These are phyloP conservation scores for Alternaria incomplexa DNA, from an alignment of 2,329 filamentous ascomycete genomes.

Conservation along the genomic window DNA sequence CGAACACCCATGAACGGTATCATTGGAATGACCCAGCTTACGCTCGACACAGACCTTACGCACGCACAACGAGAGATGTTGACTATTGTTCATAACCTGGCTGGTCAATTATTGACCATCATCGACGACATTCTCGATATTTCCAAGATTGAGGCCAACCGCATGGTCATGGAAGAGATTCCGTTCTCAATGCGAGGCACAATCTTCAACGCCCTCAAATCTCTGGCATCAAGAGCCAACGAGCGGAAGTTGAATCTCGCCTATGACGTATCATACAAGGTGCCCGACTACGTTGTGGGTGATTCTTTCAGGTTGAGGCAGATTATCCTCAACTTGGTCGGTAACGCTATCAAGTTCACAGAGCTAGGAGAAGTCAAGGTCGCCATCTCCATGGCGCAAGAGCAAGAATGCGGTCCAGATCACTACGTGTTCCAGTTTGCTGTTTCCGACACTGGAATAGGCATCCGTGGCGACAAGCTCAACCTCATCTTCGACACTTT, in stretches of 20 bases:
- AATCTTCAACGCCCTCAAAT: slow-evolving; percentile 97
- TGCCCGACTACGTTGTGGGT: slow-evolving; percentile 93
- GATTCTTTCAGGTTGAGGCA: slow-evolving; percentile 96
- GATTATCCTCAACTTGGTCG: slow-evolving; percentile 95
- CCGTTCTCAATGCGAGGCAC: slow-evolving; percentile 93
- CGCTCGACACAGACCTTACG: slow-evolving; percentile 89
- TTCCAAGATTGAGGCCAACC: slow-evolving; percentile 85
- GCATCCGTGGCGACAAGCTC: slow-evolving; percentile 92
- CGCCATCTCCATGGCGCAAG: slow-evolving; percentile 77
- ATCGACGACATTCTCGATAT: slow-evolving; percentile 82
- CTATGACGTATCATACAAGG: slow-evolving; percentile 90
- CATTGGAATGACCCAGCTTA: slow-evolving; percentile 97
- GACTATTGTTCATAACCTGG: slow-evolving; percentile 96
- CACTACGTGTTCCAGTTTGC: slow-evolving; percentile 96
- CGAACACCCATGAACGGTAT: slow-evolving; percentile 97
- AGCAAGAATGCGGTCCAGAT: slow-evolving; percentile 69
- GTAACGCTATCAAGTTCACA: slow-evolving; percentile 99
- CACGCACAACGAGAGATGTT: slow-evolving; percentile 97
- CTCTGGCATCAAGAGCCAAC: slow-evolving; percentile 94
- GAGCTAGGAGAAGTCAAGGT: slow-evolving; percentile 96
- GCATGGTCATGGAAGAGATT: slow-evolving; percentile 98
- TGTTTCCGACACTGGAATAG: slow-evolving; percentile 95
- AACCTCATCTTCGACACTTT: slow-evolving; percentile 99
- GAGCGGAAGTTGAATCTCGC: slow-evolving; percentile 93
- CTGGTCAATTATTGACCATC: slow-evolving; percentile 94